Base-by-base conservation (phyloP, 2,329 filamentous ascomycete species). In the Sporothrix luriei region DNA sequence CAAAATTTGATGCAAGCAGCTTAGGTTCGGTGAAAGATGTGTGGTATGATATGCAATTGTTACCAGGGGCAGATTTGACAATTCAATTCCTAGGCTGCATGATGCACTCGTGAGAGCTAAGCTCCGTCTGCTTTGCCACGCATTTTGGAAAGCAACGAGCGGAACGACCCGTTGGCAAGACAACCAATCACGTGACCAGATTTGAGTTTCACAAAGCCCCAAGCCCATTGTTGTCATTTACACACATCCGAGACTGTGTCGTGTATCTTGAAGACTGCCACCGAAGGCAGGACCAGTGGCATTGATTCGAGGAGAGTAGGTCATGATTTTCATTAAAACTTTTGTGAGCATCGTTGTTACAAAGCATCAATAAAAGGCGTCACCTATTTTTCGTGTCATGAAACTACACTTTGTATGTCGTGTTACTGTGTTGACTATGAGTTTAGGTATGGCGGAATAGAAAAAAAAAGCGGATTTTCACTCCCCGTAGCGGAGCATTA, bases 81-180 rank as follows among this genome's bases (percentile, higher is more conserved):
- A 33, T 33, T 33, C 21, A 19, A 16, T 16, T 59, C n/a, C 33
- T 10, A 26, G 1, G 6, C 26, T 29, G 57, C 24, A 33, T 3
- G 24, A 24, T 40, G 61, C 43, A 29, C 9, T 49, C 14, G n/a
- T 24, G 19, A 48, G 33, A 62, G 4, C 3, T 4, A 48, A 62
- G 43, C 43, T 64, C 11, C 38, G 29, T 24, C 19, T 29, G 24
- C 48, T 14, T 48, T 21, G 59, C 59, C 59, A 48, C 43, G 14
- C 13, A 14, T 62, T n/a, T 68, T 29, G 29, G 33, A 33, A 33
- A 7, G 19, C 26, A 51, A 61, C 19, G 7, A 6, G 7, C 54
- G 54, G 19, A 19, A 49, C 43, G 43, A 24, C 29, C 57, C 68
- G 68, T 69, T 69, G 68, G 49, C 68, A 49, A 66, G 68, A 51